Percentiles rank a stretch among this genome's conserved stretches.
Conservation (phyloP, 2,329 filamentous ascomycete genomes). For the Botrytis galanthina region DNA sequence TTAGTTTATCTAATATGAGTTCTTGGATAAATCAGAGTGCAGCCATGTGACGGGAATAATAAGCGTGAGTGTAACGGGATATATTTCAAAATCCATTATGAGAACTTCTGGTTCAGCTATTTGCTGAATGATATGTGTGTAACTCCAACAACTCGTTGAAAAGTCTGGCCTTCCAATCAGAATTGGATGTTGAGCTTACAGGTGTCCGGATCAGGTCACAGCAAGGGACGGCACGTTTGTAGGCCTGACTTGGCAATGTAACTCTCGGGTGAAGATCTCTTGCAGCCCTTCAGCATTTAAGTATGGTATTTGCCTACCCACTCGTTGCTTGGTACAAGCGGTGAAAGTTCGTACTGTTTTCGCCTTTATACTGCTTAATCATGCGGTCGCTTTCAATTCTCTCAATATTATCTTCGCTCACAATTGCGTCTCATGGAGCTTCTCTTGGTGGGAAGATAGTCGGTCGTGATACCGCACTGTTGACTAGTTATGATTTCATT, state of each 20-base stretch:
- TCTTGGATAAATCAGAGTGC: neutral
- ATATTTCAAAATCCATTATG: neutral
- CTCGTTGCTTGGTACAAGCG: neutral
- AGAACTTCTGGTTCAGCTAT: neutral
- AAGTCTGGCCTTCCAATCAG: neutral
- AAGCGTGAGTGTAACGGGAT: too few species aligned
- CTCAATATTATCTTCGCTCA: neutral
- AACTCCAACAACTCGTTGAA: neutral
- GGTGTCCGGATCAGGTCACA: too few species aligned
- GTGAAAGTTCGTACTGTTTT: neutral
- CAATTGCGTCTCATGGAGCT: neutral
- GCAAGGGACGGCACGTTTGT: neutral
- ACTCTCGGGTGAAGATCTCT: neutral
- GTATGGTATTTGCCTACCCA: rapidly evolving
- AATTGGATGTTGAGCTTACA: neutral
- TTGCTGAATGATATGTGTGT: neutral
- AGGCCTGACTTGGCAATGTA: neutral
- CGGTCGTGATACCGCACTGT: neutral
- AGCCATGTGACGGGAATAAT: neutral
- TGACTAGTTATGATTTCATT: conserved; percentile 15
- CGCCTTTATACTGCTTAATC: neutral
- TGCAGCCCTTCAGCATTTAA: neutral
- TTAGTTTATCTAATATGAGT: neutral
- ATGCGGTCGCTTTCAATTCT: neutral
- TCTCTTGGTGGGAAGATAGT: conserved; percentile 7